Evolutionary conservation across 2,329 filamentous ascomycete species (phyloP).

Genomic region (Acephala macrosclerotiorum): DNA sequence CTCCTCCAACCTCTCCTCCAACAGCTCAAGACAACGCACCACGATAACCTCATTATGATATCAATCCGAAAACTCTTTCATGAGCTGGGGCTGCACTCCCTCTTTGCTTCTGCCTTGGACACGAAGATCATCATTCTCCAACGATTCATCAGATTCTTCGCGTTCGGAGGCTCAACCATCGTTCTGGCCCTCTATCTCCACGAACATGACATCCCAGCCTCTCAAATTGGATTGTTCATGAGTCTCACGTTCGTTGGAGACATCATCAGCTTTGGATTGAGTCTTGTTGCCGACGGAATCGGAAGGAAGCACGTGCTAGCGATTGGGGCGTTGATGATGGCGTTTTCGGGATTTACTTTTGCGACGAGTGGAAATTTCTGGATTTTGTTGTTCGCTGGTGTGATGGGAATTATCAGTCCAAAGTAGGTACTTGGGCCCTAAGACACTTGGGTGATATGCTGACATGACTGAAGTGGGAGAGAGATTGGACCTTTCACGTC

Average conservation of each 20-base stretch:
- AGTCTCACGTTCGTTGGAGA: conserved; percentile 68
- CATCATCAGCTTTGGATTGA: conserved; percentile 65
- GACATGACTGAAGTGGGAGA: conserved; percentile 54
- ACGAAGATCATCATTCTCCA: conserved; percentile 65
- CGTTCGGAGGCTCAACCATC: conserved; percentile 65
- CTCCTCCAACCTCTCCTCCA: not conserved
- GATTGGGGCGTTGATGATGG: conserved; percentile 62
- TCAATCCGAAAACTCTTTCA: not conserved
- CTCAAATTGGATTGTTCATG: conserved; percentile 68
- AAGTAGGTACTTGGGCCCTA: conserved; percentile 43
- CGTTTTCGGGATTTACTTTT: conserved; percentile 62
- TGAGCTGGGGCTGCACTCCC: conserved; percentile 54
- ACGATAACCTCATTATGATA: not conserved
- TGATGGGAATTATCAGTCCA: conserved; percentile 69
- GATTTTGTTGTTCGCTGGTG: conserved; percentile 61
- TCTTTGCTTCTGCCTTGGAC: conserved; percentile 53
- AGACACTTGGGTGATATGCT: not conserved
- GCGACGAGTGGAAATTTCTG: conserved; percentile 60
- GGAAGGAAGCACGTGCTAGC: conserved; percentile 61
- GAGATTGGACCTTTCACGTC: conserved; percentile 70
- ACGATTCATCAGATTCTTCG: conserved; percentile 68
- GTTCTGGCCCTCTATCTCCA: conserved; percentile 64
- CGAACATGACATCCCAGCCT: conserved; percentile 56
- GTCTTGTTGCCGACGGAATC: conserved; percentile 62
- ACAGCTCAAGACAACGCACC: not conserved